Evolutionary conservation across 2,329 filamentous ascomycete species (phyloP), one percentile per base, ranked within the genome.

Genomic region (Talaromyces sp.): DNA sequence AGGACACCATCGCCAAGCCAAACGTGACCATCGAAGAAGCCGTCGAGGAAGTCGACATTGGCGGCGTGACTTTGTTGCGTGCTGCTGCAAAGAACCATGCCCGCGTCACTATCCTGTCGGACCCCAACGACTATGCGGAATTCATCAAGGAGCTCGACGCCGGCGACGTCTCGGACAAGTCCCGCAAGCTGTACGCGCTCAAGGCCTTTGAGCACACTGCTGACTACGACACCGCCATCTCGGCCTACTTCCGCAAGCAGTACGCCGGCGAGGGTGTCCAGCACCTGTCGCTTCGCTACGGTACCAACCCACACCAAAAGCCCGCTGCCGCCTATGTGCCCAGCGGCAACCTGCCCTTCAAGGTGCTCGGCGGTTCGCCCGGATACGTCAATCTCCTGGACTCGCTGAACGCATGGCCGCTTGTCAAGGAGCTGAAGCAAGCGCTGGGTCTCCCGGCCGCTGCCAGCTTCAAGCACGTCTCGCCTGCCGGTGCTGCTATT

Each of bases 121-220:
- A 98, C 78, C 93, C 95, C 57, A 83, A 84, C 64, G 93, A 99
- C 81, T 99, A 99, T 79, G 87, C 92, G 65, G 91, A 92, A 77
- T 98, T 99, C 82, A 84, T 99, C 60, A 88, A 88, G 75, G 93
- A 97, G 81, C 86, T 99, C 32, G 89, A 92, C 77, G 67, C 89
- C 67, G 93, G 93, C 65, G 91, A 93, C 75, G 88, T 99, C 71
- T 88, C 89, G 59, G 91, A 96, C 74, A 82, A 86, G 63, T 96
- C 88, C 82, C 88, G 93, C 68, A 92, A 96, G 76, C 82, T 86
- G 62, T 97, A 96, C 74, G 93, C 95, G 28, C 86, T 98, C 71
- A 99, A 99, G 85, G 95, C 95, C 17, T 99, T 99, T 73, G 92
- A 96, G 80, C 95, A 98, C 79, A 99, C 95, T 44, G 92, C 95